These are phyloP conservation scores for Zymoseptoria pseudotritici DNA, from an alignment of 2,329 filamentous ascomycete species.

Conservation along the genomic window DNA sequence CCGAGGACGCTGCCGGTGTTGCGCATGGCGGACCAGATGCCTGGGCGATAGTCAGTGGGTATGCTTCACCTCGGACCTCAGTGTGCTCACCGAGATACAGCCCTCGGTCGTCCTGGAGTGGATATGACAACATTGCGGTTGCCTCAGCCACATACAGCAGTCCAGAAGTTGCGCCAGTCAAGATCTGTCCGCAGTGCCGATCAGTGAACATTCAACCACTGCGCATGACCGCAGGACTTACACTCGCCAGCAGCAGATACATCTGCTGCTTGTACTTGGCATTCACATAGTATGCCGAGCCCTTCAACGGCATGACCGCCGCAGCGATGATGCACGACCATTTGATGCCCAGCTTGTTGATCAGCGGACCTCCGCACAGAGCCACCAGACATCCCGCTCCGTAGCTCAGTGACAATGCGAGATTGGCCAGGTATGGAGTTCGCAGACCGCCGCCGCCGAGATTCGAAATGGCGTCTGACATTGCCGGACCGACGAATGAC, in stretches of 20 bases:
- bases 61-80: not conserved
- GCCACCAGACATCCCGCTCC: slow-evolving; percentile 14
- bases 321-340: slow-evolving; percentile 33
- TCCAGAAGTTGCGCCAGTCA: slow-evolving; percentile 16
- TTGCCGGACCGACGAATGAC: slow-evolving; percentile 15
- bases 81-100: slow-evolving; percentile 21
- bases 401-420: slow-evolving; percentile 19
- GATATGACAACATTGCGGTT: slow-evolving; percentile 33
- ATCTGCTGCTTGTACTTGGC: slow-evolving; percentile 25
- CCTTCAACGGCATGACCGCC: slow-evolving; percentile 28
- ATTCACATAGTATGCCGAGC: slow-evolving; percentile 31
- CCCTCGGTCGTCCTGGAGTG: slow-evolving; percentile 29
- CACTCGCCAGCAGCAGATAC: slow-evolving; percentile 29
- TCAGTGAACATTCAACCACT: too few species aligned
- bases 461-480: slow-evolving; percentile 20
- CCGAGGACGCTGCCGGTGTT: slow-evolving; percentile 30
- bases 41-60: not conserved
- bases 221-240: slow-evolving; percentile 11
- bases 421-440: slow-evolving; percentile 17
- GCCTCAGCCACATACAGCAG: slow-evolving; percentile 30
- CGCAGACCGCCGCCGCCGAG: slow-evolving; percentile 20
- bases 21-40: slow-evolving; percentile 30
- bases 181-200: slow-evolving; percentile 9
- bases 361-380: slow-evolving; percentile 31
- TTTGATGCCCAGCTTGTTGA: slow-evolving; percentile 35